Evolutionary conservation across 306 rosid species (phyloP), one percentile per base, ranked within the genome.

Genomic region (Prunus mongolica): DNA sequence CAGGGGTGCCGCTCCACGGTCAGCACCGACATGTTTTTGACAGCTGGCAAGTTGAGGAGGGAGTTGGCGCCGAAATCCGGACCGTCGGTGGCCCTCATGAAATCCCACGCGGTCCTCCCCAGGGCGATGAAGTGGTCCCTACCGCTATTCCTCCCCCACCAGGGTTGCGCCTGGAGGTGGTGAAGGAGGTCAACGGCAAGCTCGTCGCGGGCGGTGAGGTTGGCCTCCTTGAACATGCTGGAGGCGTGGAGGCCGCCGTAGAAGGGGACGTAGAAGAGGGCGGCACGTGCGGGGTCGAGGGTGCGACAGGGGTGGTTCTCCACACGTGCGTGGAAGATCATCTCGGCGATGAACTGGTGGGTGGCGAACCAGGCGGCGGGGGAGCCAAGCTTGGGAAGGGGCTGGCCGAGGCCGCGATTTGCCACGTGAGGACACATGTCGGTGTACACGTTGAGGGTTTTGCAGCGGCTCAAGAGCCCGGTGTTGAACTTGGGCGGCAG

Each of bases 91-190:
- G 64, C 41, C 22, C 98, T 76, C 97, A 91, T 86, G 85, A 93
- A 93, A 75, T 93, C 97, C 94, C 98, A 91, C 2, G 94, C 96
- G 28, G 97, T 91, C 38, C 98, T 73, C 34, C 98, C 96, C 8
- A 93, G 70, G 9, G 89, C 88, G 6, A 93, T 30, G 24, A 93
- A 89, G 64, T 93, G 98, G 81, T 93, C 93, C 67, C 19, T 80
- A 0, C 96, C 98, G 1, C 80, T 16, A 19, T 25, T 24, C 6
- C 72, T 84, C 22, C 41, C 28, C 86, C 86, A 91, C 80, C 61
- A 71, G 0, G 81, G 89, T 46, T 86, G 90, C 5, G 49, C 19
- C 27, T 76, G 73, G 0, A 93, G 0, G 3, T 75, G 80, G 44
- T 86, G 73, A 3, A 83, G 52, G 0, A 93, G 50, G 38, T 80